Evolutionary conservation across 2,329 filamentous ascomycete genomes (phyloP).

Genomic region (Nigrospora oryzae): DNA sequence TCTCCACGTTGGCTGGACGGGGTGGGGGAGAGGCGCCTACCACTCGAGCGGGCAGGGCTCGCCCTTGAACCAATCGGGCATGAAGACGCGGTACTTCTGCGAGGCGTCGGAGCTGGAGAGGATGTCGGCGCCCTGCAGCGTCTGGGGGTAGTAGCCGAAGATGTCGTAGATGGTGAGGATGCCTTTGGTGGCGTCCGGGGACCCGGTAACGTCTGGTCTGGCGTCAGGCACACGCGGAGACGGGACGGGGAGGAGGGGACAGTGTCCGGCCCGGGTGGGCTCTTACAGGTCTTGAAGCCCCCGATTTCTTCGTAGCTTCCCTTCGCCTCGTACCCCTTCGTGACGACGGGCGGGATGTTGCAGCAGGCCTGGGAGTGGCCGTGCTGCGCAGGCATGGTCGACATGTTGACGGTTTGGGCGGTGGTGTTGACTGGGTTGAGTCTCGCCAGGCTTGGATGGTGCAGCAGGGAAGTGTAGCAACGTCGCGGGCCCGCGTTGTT

Average conservation of each 20-base stretch:
- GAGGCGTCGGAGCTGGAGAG: conserved; percentile 44
- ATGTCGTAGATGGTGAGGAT: conserved; percentile 60
- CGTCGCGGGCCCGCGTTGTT: too few species aligned
- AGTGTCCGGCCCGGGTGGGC: not conserved
- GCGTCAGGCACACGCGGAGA: not conserved
- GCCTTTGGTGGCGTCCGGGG: conserved; percentile 42
- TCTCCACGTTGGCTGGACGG: not conserved
- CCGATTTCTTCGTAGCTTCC: conserved; percentile 49
- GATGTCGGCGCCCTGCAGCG: conserved; percentile 62
- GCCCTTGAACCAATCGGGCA: conserved; percentile 87
- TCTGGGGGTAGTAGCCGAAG: conserved; percentile 64
- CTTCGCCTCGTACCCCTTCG: conserved; percentile 44
- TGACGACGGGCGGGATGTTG: conserved; percentile 49
- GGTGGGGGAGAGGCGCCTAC: conserved; percentile 16
- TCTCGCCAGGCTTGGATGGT: not conserved
- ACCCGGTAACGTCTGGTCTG: conserved; percentile 40
- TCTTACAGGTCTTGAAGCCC: conserved; percentile 43
- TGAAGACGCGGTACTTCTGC: conserved; percentile 75
- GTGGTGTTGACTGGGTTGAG: not conserved
- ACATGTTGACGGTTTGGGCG: conserved; percentile 26
- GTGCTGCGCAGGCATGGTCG: conserved; percentile 39
- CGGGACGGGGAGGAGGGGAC: not conserved
- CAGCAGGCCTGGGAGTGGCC: conserved; percentile 50
- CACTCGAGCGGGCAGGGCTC: conserved; percentile 49
- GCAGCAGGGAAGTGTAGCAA: too few species aligned